phyloP scores from a whole-genome alignment of 768 basidiomycete species.

The Russula virescens region DNA sequence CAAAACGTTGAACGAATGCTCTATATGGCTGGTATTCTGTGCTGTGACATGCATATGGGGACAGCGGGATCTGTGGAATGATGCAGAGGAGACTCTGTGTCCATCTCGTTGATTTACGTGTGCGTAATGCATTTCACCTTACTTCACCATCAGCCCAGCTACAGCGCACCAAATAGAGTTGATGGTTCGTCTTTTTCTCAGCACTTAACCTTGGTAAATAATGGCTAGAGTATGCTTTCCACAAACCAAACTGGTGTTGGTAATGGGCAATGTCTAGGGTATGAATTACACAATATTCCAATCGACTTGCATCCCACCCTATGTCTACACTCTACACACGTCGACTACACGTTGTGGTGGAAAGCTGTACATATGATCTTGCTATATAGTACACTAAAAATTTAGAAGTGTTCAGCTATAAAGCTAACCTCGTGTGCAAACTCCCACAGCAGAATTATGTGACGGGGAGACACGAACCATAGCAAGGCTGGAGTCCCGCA shows the following conservation, averaged over 20 bases:
- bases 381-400: not conserved
- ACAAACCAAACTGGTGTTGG: too few relatives aligned
- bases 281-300: not conserved
- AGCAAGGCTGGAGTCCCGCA: not conserved
- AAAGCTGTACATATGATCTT: not conserved
- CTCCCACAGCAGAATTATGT: not conserved
- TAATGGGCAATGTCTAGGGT: too few relatives aligned
- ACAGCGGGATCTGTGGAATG: conserved; percentile 76
- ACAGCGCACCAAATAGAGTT: too few relatives aligned
- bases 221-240: too few relatives aligned
- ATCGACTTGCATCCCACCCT: not conserved
- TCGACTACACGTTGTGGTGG: not conserved
- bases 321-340: not conserved
- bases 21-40: conserved; percentile 72
- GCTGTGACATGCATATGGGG: conserved; percentile 66
- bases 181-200: too few relatives aligned
- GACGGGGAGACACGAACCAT: not conserved
- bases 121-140: too few relatives aligned
- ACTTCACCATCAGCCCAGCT: too few relatives aligned
- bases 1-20: conserved; percentile 35
- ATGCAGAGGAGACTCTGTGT: conserved; percentile 43
- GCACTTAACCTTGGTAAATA: too few relatives aligned
- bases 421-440: not conserved
- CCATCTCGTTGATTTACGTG: not conserved
- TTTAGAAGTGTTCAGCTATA: not conserved